phyloP scores from a whole-genome alignment of 1,284 basidiomycete genomes.

The Polyporus tsugae region DNA sequence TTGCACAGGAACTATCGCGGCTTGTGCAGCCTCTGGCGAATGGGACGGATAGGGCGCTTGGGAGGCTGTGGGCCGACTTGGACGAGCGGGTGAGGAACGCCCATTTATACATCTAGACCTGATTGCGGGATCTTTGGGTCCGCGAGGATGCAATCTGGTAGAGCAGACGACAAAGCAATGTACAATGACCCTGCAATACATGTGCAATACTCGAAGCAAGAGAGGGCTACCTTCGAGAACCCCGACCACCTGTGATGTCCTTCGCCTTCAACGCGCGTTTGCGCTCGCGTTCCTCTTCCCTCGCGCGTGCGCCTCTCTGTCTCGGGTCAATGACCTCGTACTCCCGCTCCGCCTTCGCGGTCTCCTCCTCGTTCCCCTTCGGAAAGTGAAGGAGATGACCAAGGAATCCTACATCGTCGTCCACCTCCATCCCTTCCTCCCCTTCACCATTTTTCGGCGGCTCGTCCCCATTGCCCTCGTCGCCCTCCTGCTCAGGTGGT shows the following conservation, averaged over 20 bases:
- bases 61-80: constrained; percentile 52
- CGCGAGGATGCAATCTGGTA: neutral
- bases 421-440: constrained; percentile 77
- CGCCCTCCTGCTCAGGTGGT: constrained; percentile 42
- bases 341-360: constrained; percentile 83
- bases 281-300: constrained; percentile 76
- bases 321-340: constrained; percentile 90
- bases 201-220: neutral
- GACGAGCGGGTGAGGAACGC: constrained; percentile 34
- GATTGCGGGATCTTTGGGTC: neutral
- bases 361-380: constrained; percentile 81
- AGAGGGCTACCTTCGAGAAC: constrained; percentile 37
- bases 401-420: constrained; percentile 85
- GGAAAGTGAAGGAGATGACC: constrained; percentile 80
- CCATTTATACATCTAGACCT: constrained; percentile 38
- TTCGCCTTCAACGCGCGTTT: constrained; percentile 53
- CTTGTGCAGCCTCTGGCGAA: constrained; percentile 53
- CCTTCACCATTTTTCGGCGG: constrained; percentile 37
- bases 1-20: constrained; percentile 66
- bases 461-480: constrained; percentile 29
- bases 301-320: constrained; percentile 70
- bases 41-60: constrained; percentile 47
- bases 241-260: constrained; percentile 37
- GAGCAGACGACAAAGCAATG: constrained; percentile 1
- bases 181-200: constrained; percentile 7